phyloP scores from a whole-genome alignment of 768 basidiomycete species.

The Gyrodon lividus region DNA sequence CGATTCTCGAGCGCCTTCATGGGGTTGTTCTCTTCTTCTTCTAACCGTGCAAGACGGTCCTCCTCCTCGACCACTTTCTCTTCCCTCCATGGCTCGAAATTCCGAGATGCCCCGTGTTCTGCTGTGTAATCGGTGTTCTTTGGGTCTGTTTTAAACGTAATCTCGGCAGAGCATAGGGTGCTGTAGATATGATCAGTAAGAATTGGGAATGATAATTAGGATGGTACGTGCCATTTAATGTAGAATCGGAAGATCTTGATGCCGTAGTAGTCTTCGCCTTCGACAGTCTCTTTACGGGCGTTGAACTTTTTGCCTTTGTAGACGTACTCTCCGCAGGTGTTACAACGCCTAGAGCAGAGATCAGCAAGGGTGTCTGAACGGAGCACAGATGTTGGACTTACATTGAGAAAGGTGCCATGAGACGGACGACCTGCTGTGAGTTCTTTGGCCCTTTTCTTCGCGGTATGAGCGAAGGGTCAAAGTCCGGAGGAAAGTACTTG shows the following conservation, averaged over 20 bases:
- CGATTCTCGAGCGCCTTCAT: slow-evolving; percentile 97
- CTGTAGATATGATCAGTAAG: slow-evolving; percentile 41
- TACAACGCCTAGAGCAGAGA: slow-evolving; percentile 66
- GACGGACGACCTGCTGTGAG: slow-evolving; percentile 94
- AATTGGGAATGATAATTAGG: neutral
- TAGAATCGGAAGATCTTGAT: slow-evolving; percentile 97
- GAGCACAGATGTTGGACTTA: slow-evolving; percentile 33
- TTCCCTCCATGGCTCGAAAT: slow-evolving; percentile 97
- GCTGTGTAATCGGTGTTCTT: slow-evolving; percentile 94
- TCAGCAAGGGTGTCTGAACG: slow-evolving; percentile 8
- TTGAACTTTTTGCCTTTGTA: slow-evolving; percentile 99
- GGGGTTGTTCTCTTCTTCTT: slow-evolving; percentile 93
- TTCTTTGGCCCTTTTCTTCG: slow-evolving; percentile 88
- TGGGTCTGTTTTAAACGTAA: slow-evolving; percentile 99
- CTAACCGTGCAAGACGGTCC: slow-evolving; percentile 80
- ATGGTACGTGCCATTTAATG: slow-evolving; percentile 72
- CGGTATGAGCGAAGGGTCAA: slow-evolving; percentile 95
- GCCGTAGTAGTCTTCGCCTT: slow-evolving; percentile 95
- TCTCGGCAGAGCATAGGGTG: slow-evolving; percentile 94
- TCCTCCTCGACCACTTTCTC: slow-evolving; percentile 75
- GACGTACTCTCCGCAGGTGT: slow-evolving; percentile 97
- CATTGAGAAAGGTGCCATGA: slow-evolving; percentile 99
- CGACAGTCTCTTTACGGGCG: slow-evolving; percentile 96
- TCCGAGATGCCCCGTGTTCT: slow-evolving; percentile 95
- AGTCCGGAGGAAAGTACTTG: slow-evolving; percentile 97